phyloP scores from a whole-genome alignment of 1,284 basidiomycete species.

The Microbotryum lychnidis-dioicae region DNA sequence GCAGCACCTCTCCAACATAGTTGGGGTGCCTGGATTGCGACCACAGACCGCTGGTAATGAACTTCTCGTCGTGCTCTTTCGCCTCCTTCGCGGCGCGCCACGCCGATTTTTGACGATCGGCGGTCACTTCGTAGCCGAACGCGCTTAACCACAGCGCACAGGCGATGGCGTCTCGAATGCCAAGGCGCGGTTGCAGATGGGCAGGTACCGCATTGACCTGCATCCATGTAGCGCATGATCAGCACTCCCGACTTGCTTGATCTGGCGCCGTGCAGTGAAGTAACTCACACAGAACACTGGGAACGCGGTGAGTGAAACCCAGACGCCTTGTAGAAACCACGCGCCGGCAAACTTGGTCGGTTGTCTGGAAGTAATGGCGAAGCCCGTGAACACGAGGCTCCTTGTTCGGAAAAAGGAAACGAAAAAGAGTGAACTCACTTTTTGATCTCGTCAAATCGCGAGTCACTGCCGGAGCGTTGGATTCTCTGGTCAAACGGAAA shows the following conservation, averaged over 20 bases:
- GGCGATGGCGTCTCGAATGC: slow-evolving; percentile 52
- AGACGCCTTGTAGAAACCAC: slow-evolving; percentile 68
- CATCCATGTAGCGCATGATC: neutral
- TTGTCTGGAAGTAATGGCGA: slow-evolving; percentile 25
- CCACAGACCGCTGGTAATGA: slow-evolving; percentile 53
- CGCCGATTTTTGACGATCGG: slow-evolving; percentile 60
- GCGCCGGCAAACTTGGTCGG: slow-evolving; percentile 54
- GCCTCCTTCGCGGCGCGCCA: slow-evolving; percentile 59
- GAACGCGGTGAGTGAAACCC: slow-evolving; percentile 60
- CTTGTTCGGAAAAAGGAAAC: too few relatives aligned
- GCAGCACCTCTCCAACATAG: slow-evolving; percentile 66
- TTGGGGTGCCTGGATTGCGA: slow-evolving; percentile 46
- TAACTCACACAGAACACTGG: slow-evolving; percentile 54
- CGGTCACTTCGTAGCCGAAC: slow-evolving; percentile 55
- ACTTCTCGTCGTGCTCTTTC: slow-evolving; percentile 64
- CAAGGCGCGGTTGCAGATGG: slow-evolving; percentile 52
- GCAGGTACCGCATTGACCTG: slow-evolving; percentile 56
- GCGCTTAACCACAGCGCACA: slow-evolving; percentile 54
- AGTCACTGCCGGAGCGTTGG: slow-evolving; percentile 51
- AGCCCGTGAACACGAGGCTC: too few relatives aligned
- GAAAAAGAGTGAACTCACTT: slow-evolving; percentile 34
- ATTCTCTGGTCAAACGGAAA: slow-evolving; percentile 42
- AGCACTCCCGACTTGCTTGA: neutral
- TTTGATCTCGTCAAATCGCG: slow-evolving; percentile 63
- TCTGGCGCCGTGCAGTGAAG: neutral